These are phyloP conservation scores for Saprolegnia parasitica DNA, from an alignment of 352 stramenopile genomes.

Conservation along the genomic window DNA sequence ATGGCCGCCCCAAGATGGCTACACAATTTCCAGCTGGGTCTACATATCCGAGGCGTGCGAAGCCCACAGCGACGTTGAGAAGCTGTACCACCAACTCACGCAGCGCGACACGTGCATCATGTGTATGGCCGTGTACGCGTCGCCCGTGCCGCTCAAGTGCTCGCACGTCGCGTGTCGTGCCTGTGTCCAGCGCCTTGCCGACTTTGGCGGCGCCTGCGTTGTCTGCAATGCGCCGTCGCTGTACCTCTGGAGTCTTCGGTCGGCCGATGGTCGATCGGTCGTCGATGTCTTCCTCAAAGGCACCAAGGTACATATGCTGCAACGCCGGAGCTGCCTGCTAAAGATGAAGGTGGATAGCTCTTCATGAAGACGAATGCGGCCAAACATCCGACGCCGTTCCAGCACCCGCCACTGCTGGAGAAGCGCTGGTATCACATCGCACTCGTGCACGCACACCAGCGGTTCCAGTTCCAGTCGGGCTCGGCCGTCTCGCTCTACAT, in stretches of 20 bases:
- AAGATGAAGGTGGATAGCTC: neutral
- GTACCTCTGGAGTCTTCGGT: constrained; percentile 67
- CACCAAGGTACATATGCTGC: constrained; percentile 42
- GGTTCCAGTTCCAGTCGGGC: constrained; percentile 48
- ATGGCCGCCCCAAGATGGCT: constrained; percentile 7
- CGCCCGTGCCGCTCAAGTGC: constrained; percentile 56
- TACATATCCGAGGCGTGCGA: neutral
- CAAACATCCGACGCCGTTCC: constrained; percentile 52
- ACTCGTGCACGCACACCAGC: constrained; percentile 55
- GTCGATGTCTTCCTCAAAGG: constrained; percentile 63
- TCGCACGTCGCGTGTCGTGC: constrained; percentile 54
- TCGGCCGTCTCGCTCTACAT: constrained; percentile 58
- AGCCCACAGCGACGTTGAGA: constrained; percentile 32
- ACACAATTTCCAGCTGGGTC: neutral
- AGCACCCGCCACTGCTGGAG: constrained; percentile 40
- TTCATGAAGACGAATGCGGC: constrained; percentile 47
- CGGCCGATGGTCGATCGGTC: constrained; percentile 60
- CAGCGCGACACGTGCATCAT: constrained; percentile 56
- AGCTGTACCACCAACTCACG: constrained; percentile 53
- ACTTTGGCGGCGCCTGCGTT: constrained; percentile 54
- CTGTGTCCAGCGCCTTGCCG: constrained; percentile 52
- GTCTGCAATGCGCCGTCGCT: constrained; percentile 72
- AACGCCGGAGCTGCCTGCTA: neutral
- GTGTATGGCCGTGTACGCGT: constrained; percentile 44
- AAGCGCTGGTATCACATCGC: constrained; percentile 49